Evolutionary conservation across 2,329 filamentous ascomycete genomes (phyloP), one percentile per base, ranked within the genome.

Genomic region (Trichoderma koningiopsis): DNA sequence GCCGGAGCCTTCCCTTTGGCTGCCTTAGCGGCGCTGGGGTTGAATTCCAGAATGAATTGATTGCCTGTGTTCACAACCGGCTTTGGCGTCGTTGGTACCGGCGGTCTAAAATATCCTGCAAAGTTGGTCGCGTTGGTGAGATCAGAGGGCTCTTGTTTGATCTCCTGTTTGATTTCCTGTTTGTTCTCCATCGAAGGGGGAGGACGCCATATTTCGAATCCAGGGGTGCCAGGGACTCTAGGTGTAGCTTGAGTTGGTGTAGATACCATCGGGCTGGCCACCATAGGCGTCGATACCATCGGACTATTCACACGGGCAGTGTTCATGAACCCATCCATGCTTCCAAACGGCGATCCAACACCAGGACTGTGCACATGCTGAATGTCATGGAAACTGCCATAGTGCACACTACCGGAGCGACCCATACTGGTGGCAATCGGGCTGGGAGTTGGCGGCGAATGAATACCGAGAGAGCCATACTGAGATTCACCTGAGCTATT

Each of bases 11-110:
- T 81, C 13, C 75, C 78, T 68, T 80, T 80, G 52, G 72, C 72
- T 49, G 72, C 72, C 49, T 76, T 79, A 27, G 74, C 72, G 24
- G 74, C 72, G 19, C 70, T 71, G 5, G 76, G 74, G 68, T 79
- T 79, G 66, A 80, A 75, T 67, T 81, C 79, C 64, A 81, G 70
- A 31, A 81, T 78, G 59, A 81, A 77, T 68, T 81, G 80, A 62
- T 75, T 80, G 16, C 75, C 75, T 29, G 72, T 71, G 58, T 75
- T 77, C 66, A 81, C 74, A 35, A 77, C 74, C 13, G 81, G 78
- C 70, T 82, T 83, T 11, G 79, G 78, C 40, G 78, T 80, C 37
- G 80, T 78, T 33, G 81, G 80, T 11, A 81, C 74, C 1, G 81
- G 80, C 7, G 81, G 81, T 61, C 79, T 80, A 63, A 77, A 79